These are phyloP conservation scores for Hypoxylon lienhwacheense DNA, from an alignment of 495 filamentous ascomycete species.

Conservation along the genomic window DNA sequence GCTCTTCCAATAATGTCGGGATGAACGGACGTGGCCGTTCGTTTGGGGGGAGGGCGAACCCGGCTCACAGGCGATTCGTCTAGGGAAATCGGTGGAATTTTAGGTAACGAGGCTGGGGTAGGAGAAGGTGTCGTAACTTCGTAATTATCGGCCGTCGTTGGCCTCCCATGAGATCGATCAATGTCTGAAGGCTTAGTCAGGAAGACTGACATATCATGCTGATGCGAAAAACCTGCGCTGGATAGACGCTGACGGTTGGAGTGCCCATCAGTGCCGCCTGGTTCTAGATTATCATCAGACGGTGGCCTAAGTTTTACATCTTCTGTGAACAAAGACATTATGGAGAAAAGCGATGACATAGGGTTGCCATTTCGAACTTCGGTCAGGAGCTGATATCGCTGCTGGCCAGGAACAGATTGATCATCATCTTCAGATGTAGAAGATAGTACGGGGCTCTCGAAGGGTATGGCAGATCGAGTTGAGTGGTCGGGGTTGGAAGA, in stretches of 20 bases:
- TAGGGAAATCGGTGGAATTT: slow-evolving; percentile 75
- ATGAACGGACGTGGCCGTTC: slow-evolving; percentile 75
- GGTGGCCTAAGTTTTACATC: slow-evolving; percentile 71
- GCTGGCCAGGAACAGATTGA: slow-evolving; percentile 56
- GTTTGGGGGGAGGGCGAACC: slow-evolving; percentile 30
- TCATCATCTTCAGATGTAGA: slow-evolving; percentile 71
- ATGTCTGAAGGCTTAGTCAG: slow-evolving; percentile 13
- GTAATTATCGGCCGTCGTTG: slow-evolving; percentile 17
- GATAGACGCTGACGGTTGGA: slow-evolving; percentile 40
- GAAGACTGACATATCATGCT: slow-evolving; percentile 39
- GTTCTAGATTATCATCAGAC: slow-evolving; percentile 26
- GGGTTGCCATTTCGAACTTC: slow-evolving; percentile 98
- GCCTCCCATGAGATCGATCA: not conserved
- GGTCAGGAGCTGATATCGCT: slow-evolving; percentile 88
- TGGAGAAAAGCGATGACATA: slow-evolving; percentile 97
- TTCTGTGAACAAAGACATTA: slow-evolving; percentile 94
- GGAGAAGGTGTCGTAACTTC: slow-evolving; percentile 18
- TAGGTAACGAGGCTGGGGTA: slow-evolving; percentile 34
- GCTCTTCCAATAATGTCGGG: slow-evolving; percentile 95
- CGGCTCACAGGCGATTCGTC: slow-evolving; percentile 52
- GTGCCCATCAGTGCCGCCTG: slow-evolving; percentile 6
- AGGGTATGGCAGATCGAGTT: slow-evolving; percentile 32
- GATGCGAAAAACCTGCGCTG: slow-evolving; percentile 52
- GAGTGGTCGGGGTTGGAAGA: slow-evolving; percentile 64
- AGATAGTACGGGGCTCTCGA: slow-evolving; percentile 33